Evolutionary conservation across 768 basidiomycete genomes (phyloP).

Genomic region (Erythrobasidium yunnanense): DNA sequence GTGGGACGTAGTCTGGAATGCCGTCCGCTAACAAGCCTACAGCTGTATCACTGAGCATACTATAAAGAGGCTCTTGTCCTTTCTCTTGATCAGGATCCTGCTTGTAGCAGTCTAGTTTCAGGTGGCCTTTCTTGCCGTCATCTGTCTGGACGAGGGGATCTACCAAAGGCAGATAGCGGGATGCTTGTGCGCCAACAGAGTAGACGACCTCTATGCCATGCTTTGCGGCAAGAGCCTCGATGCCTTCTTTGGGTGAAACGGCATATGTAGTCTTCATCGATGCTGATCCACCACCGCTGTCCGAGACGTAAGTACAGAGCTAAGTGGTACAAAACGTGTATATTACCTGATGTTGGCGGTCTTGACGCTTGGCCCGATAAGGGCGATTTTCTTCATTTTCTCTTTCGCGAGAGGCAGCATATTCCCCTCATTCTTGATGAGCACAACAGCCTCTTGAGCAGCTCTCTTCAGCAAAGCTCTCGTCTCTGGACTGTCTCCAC

Average conservation of each 20-base stretch:
- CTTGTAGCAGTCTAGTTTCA: not conserved
- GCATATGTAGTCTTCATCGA: slow-evolving; percentile 39
- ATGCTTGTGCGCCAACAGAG: too few species aligned
- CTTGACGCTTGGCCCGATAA: slow-evolving; percentile 41
- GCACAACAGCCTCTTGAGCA: slow-evolving; percentile 46
- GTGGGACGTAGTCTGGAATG: not conserved
- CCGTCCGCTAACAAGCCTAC: not conserved
- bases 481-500: slow-evolving; percentile 42
- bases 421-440: slow-evolving; percentile 44
- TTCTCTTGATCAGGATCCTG: not conserved
- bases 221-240: slow-evolving; percentile 22
- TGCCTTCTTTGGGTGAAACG: slow-evolving; percentile 40
- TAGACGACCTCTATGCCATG: not conserved
- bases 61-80: not conserved
- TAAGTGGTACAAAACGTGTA: slow-evolving; percentile 39
- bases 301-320: slow-evolving; percentile 31
- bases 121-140: not conserved
- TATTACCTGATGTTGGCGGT: slow-evolving; percentile 27
- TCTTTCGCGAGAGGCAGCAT: not conserved
- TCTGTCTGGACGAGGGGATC: not conserved
- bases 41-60: not conserved
- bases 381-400: slow-evolving; percentile 30
- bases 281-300: slow-evolving; percentile 43
- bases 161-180: too few species aligned
- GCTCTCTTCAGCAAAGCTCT: slow-evolving; percentile 45